Evolutionary conservation across 805 yeast genomes (phyloP).

Genomic region (Candida tallmaniae): DNA sequence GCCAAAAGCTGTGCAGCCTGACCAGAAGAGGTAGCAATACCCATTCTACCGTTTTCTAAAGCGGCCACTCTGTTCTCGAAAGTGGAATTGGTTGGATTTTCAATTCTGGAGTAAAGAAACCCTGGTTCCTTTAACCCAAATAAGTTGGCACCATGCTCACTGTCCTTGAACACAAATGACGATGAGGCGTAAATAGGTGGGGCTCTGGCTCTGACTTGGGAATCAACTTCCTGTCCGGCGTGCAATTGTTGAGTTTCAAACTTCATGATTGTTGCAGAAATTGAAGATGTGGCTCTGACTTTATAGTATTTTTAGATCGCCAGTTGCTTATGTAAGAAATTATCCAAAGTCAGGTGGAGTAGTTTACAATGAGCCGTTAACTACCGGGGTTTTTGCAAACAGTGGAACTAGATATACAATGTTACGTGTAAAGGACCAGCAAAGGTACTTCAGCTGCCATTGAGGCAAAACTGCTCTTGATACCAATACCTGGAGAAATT

Average conservation of each 20-base stretch:
- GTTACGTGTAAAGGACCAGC: too few species aligned
- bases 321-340: too few species aligned
- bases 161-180: slow-evolving; percentile 82
- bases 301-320: too few species aligned
- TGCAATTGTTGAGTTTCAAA: slow-evolving; percentile 92
- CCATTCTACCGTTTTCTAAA: slow-evolving; percentile 88
- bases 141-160: slow-evolving; percentile 87
- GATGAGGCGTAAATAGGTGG: slow-evolving; percentile 92
- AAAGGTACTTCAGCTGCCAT: too few species aligned
- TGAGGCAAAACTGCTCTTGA: too few species aligned
- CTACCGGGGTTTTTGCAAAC: too few species aligned
- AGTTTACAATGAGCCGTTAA: too few species aligned
- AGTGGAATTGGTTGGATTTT: slow-evolving; percentile 90
- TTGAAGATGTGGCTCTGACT: too few species aligned
- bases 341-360: too few species aligned
- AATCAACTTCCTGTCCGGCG: slow-evolving; percentile 82
- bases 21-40: slow-evolving; percentile 89
- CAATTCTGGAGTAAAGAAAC: slow-evolving; percentile 81
- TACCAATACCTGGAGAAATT: too few species aligned
- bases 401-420: too few species aligned
- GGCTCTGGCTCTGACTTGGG: slow-evolving; percentile 72
- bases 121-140: slow-evolving; percentile 84
- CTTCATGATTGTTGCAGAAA: slow-evolving; percentile 4
- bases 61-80: slow-evolving; percentile 92
- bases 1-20: slow-evolving; percentile 94